Percentiles rank a stretch among this genome's conserved stretches.
phyloP scores from a whole-genome alignment of 2,329 filamentous ascomycete genomes.

The Fusarium albidum region DNA sequence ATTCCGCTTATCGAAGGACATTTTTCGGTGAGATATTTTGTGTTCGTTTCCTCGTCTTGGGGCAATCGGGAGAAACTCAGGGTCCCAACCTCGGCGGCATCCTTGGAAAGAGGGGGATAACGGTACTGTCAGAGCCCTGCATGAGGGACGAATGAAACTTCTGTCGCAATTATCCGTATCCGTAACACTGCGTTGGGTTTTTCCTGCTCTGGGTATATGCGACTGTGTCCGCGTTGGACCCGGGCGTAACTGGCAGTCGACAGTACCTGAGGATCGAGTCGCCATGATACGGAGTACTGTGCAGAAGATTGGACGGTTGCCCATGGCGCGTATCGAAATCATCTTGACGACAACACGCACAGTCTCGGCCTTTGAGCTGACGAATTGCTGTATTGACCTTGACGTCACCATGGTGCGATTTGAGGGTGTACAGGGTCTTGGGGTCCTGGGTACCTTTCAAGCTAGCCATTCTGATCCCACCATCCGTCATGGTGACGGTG shows the following conservation, averaged over 20 bases:
- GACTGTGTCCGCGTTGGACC: constrained; percentile 1
- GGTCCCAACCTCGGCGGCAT: constrained; percentile 19
- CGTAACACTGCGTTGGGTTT: constrained; percentile 13
- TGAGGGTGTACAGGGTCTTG: constrained; percentile 25
- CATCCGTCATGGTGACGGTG: constrained; percentile 40
- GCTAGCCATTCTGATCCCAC: constrained; percentile 22
- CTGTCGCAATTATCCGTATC: too few species aligned
- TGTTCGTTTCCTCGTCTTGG: neutral
- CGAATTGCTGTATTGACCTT: constrained; percentile 21
- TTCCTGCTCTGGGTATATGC: constrained; percentile 3
- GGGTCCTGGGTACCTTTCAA: constrained; percentile 25
- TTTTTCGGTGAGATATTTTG: neutral
- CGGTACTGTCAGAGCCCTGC: constrained; percentile 29
- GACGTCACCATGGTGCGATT: constrained; percentile 43
- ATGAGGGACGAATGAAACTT: constrained; percentile 23
- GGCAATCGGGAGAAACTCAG: constrained; percentile 25
- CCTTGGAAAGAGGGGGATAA: constrained; percentile 13
- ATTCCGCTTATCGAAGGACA: neutral
- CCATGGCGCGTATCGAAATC: constrained; percentile 3
- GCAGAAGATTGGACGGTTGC: constrained; percentile 6
- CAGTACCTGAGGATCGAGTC: constrained; percentile 17
- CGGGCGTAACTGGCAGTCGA: constrained; percentile 4
- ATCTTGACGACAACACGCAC: constrained; percentile 1
- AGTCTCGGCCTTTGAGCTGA: constrained; percentile 23
- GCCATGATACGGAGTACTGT: constrained; percentile 1